Evolutionary conservation across 495 filamentous ascomycete species (phyloP).

Genomic region (Aspergillus carlsbadensis): DNA sequence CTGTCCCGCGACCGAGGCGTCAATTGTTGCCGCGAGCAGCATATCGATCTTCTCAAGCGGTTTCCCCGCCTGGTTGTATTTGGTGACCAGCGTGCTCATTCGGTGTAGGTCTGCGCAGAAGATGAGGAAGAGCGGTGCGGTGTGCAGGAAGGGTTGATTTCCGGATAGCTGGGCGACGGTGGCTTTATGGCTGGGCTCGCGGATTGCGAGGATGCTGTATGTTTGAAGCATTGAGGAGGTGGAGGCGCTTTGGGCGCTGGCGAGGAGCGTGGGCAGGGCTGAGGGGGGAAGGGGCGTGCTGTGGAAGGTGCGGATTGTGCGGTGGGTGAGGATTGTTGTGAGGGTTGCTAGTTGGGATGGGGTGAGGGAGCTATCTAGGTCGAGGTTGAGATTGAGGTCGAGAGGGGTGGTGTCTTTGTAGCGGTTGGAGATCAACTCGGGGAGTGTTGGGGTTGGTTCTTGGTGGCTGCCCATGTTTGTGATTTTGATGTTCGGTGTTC

Average conservation of each 20-base stretch:
- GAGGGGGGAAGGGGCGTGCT: neutral
- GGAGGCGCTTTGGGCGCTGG: constrained; percentile 1
- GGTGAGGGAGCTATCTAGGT: too few species aligned
- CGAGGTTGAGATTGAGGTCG: too few species aligned
- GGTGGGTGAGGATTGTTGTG: neutral
- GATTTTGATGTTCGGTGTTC: too few species aligned
- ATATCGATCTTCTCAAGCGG: neutral
- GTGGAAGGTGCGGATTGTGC: constrained; percentile 1
- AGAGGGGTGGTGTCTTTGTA: too few species aligned
- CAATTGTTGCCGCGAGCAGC: neutral
- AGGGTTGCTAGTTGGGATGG: too few species aligned
- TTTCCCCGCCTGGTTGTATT: too few species aligned
- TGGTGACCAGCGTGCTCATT: too few species aligned
- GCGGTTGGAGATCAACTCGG: too few species aligned
- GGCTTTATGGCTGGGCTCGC: neutral
- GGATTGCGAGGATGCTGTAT: constrained; percentile 8
- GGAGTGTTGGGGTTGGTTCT: too few species aligned
- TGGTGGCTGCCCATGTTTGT: too few species aligned
- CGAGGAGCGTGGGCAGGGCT: neutral
- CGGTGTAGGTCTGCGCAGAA: constrained; percentile 7
- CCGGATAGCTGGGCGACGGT: neutral
- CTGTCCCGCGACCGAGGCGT: neutral
- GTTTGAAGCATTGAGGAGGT: constrained; percentile 10
- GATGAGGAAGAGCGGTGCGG: constrained; percentile 6
- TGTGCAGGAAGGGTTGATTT: neutral